Percentiles rank a stretch among this genome's conserved stretches.
These are phyloP conservation scores for Rosa lucieae DNA, from an alignment of 306 rosid genomes.

Conservation along the genomic window DNA sequence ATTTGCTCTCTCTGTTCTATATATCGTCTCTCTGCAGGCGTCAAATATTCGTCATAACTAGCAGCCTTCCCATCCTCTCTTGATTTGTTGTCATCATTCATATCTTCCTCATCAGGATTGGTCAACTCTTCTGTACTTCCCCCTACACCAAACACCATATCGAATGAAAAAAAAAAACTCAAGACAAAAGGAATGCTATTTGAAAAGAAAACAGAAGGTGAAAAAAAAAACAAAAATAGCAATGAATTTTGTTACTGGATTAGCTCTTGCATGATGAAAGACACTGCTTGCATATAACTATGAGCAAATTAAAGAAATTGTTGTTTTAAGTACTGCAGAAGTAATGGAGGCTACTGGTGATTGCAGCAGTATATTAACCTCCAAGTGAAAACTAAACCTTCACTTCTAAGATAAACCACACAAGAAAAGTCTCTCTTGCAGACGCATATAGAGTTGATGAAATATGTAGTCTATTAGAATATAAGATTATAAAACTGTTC, in stretches of 20 bases:
- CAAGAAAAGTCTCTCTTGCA: neutral
- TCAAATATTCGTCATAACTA: slow-evolving; percentile 69
- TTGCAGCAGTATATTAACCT: neutral
- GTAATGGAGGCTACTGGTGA: neutral
- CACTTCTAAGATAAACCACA: neutral
- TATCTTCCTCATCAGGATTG: slow-evolving; percentile 56
- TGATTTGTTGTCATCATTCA: slow-evolving; percentile 37
- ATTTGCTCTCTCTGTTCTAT: slow-evolving; percentile 88
- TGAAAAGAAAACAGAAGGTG: neutral
- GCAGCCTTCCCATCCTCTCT: slow-evolving; percentile 54
- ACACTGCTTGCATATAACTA: neutral
- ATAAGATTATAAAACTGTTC: neutral
- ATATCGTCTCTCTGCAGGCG: slow-evolving; percentile 87
- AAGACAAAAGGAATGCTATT: neutral
- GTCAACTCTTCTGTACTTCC: slow-evolving; percentile 48
- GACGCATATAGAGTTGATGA: neutral
- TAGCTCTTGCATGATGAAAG: neutral
- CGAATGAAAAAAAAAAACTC: neutral
- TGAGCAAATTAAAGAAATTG: neutral
- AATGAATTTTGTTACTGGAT: neutral
- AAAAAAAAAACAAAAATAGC: neutral
- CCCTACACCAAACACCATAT: slow-evolving; percentile 38
- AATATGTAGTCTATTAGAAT: neutral
- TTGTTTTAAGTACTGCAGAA: too few species aligned
- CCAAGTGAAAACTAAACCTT: neutral